phyloP scores from a whole-genome alignment of 2,329 filamentous ascomycete genomes.

The Colletotrichum brevisporum region DNA sequence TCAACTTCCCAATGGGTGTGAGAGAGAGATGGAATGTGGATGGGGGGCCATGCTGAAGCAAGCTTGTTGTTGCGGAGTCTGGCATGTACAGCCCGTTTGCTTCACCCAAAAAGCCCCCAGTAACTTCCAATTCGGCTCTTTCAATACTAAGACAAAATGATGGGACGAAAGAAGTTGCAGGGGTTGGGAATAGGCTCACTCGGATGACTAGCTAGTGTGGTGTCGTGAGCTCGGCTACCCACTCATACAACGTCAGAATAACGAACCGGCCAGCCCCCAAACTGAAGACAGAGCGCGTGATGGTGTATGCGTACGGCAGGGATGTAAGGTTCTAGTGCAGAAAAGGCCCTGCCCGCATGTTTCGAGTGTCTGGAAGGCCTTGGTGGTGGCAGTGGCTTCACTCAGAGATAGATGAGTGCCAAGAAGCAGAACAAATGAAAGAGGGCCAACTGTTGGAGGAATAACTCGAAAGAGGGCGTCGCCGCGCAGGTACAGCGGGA shows the following conservation, averaged over 20 bases:
- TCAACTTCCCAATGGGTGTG: constrained; percentile 13
- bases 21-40: constrained; percentile 2
- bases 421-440: constrained; percentile 19
- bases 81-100: not conserved
- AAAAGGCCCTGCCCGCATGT: constrained; percentile 5
- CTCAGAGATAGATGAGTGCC: constrained; percentile 31
- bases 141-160: not conserved
- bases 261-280: constrained; percentile 22
- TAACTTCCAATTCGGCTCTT: not conserved
- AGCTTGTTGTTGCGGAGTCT: constrained; percentile 3
- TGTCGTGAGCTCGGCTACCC: not conserved
- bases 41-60: not conserved
- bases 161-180: constrained; percentile 9
- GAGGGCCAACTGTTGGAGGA: constrained; percentile 30
- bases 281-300: constrained; percentile 10
- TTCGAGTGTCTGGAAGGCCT: constrained; percentile 10
- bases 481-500: constrained; percentile 19
- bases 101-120: not conserved
- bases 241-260: constrained; percentile 1
- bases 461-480: constrained; percentile 22
- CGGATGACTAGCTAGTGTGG: constrained; percentile 17
- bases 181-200: constrained; percentile 36
- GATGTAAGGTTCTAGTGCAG: not conserved
- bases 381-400: constrained; percentile 4
- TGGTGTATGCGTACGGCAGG: not conserved